Percentiles rank a stretch among this genome's conserved stretches.
Conservation (phyloP, 179 eudicot genomes). For the Patellifolia procumbens region DNA sequence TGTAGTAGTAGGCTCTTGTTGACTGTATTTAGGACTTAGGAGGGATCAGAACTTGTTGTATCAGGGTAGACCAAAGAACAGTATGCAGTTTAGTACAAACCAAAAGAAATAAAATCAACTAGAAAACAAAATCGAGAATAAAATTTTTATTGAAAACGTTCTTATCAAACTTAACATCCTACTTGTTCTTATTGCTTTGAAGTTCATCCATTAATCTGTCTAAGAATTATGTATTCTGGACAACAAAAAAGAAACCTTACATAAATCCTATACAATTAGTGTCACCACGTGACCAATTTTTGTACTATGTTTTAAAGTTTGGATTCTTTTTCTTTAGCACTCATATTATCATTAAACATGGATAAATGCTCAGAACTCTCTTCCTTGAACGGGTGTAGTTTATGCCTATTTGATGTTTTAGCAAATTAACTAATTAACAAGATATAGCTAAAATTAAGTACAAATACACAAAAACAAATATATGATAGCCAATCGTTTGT, state of each 20-base stretch:
- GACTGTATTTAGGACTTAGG: slow-evolving; percentile 22
- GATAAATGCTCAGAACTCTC: too few relatives aligned
- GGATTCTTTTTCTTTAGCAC: not conserved
- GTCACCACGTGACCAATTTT: slow-evolving; percentile 8
- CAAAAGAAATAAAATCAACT: slow-evolving; percentile 6
- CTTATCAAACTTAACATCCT: not conserved
- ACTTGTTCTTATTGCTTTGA: not conserved
- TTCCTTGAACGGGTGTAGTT: too few relatives aligned
- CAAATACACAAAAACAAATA: too few relatives aligned
- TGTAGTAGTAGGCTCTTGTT: slow-evolving; percentile 17
- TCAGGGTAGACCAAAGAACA: slow-evolving; percentile 36
- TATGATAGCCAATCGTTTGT: too few relatives aligned
- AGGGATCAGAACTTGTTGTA: slow-evolving; percentile 9
- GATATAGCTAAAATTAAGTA: too few relatives aligned
- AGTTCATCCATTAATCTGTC: slow-evolving; percentile 10
- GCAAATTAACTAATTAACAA: too few relatives aligned
- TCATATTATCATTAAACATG: not conserved
- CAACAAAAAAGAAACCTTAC: slow-evolving; percentile 9
- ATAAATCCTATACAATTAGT: not conserved
- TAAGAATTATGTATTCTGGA: slow-evolving; percentile 12
- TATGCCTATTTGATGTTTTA: too few relatives aligned
- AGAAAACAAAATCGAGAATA: not conserved
- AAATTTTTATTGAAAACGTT: not conserved
- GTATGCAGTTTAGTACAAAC: slow-evolving; percentile 26
- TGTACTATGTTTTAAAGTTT: not conserved